Conservation (phyloP, 2,329 filamentous ascomycete genomes). For the Plectosphaerella sp. region DNA sequence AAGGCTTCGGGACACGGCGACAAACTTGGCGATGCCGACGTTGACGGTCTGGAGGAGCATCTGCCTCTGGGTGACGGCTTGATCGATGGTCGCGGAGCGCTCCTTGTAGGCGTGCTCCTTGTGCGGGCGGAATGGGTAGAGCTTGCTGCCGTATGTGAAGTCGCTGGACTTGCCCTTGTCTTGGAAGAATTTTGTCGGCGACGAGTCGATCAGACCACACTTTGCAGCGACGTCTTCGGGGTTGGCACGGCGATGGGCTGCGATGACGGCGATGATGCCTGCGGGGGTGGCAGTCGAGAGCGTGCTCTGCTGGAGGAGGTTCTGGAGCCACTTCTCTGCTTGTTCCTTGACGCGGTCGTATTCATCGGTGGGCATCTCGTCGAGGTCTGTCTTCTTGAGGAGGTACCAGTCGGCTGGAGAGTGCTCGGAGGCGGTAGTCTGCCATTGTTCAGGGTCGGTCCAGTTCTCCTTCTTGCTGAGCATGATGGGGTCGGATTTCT, state of each 20-base stretch:
- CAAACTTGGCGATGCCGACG: neutral
- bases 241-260: neutral
- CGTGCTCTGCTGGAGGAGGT: neutral
- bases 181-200: neutral
- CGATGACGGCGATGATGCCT: neutral
- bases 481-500: neutral
- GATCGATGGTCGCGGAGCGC: slow-evolving; percentile 13
- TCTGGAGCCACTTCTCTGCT: neutral
- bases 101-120: slow-evolving; percentile 6
- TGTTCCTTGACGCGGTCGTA: neutral
- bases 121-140: slow-evolving; percentile 9
- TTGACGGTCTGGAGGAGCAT: slow-evolving; percentile 12
- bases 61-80: slow-evolving; percentile 13
- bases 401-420: neutral
- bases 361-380: neutral
- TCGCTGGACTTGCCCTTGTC: neutral
- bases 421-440: neutral
- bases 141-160: slow-evolving; percentile 14
- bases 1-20: neutral
- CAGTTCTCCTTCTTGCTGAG: neutral
- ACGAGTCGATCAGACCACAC: neutral
- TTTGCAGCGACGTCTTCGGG: neutral
- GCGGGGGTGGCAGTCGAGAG: neutral
- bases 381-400: neutral
- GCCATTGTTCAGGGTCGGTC: neutral